Evolutionary conservation across 2,329 filamentous ascomycete genomes (phyloP), one percentile per base, ranked within the genome.

Genomic region (Zymoseptoria passerinii): DNA sequence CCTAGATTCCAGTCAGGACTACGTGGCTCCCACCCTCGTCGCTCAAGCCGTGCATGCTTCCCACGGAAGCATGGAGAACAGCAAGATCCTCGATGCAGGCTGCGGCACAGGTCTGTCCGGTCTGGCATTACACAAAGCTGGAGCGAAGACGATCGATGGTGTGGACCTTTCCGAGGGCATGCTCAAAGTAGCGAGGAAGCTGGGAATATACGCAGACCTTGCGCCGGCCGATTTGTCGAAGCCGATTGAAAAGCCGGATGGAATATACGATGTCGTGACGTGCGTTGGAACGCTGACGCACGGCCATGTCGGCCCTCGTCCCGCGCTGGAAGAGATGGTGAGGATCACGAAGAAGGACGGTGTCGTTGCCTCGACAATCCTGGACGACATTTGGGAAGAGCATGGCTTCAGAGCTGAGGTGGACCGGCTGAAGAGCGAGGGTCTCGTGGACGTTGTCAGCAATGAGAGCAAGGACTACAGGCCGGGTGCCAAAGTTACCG

Each of bases 21-120:
- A 77, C 58, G 74, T 74, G 13, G 74, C 73, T 1, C 77, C 77
- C 0, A 65, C 68, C 1, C 67, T 76, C 10, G 71, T 72, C 16
- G 76, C 72, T 8, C 66, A 74, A 50, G 68, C 72, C 2, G 68
- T 72, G 40, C 55, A 57, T 49, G 61, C 50, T 48, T 60, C 53
- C 53, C 57, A 57, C 44, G 59, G 52, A 2, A 54, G 52, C 8
- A 19, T 68, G 19, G 63, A 68, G 18, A 44, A 44, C 4, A 66
- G 68, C 6, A 56, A 63, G 2, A 77, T 83, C 57, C 74, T 81
- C 0, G 81, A 83, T 59, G 80, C 80, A 20, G 81, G 81, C n/a
- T 82, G 80, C 58, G 81, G 81, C 3, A 83, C 80, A 0, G 81
- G 81, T 0, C 74, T 81, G 7, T 79, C 81, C 13, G 80, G 79